These are phyloP conservation scores for Diutina sp. DNA, from an alignment of 1,139 yeast genomes.

Conservation along the genomic window DNA sequence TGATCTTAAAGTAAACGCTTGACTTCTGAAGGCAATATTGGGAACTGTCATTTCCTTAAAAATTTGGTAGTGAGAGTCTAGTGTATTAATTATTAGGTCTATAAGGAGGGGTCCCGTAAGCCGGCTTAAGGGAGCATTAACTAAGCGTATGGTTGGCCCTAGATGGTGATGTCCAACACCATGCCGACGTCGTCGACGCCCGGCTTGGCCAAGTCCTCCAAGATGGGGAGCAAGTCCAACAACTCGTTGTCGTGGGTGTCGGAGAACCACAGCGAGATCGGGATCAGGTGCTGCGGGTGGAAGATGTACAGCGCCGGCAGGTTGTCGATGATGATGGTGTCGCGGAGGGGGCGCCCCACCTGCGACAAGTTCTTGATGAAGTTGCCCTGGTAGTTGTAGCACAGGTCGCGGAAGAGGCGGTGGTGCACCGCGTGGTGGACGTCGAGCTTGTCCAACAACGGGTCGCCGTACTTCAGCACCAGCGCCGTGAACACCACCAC, in stretches of 20 bases:
- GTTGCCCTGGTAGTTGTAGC: conserved; percentile 64
- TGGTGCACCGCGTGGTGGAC: conserved; percentile 66
- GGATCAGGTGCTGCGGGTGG: conserved; percentile 97
- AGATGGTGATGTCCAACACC: conserved; percentile 53
- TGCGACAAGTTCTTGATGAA: conserved; percentile 88
- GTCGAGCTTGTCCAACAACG: conserved; percentile 81
- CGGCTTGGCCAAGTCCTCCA: conserved; percentile 63
- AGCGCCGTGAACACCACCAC: conserved; percentile 96
- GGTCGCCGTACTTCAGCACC: conserved; percentile 92
- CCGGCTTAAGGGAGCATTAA: background rate
- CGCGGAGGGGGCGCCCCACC: conserved; percentile 82
- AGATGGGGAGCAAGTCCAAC: conserved; percentile 78
- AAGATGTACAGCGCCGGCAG: conserved; percentile 94
- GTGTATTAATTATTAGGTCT: background rate
- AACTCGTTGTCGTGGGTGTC: conserved; percentile 96
- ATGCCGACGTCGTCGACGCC: conserved; percentile 73
- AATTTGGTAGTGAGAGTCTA: background rate
- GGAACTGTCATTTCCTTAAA: no score
- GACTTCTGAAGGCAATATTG: background rate
- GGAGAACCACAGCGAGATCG: conserved; percentile 97
- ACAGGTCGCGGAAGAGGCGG: conserved; percentile 75
- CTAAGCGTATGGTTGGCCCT: background rate
- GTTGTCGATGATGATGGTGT: conserved; percentile 83
- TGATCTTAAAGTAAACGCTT: background rate
- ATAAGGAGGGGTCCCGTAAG: background rate